Evolutionary conservation across 768 basidiomycete genomes (phyloP), one percentile per base, ranked within the genome.

Genomic region (Leccinum uliginosum): DNA sequence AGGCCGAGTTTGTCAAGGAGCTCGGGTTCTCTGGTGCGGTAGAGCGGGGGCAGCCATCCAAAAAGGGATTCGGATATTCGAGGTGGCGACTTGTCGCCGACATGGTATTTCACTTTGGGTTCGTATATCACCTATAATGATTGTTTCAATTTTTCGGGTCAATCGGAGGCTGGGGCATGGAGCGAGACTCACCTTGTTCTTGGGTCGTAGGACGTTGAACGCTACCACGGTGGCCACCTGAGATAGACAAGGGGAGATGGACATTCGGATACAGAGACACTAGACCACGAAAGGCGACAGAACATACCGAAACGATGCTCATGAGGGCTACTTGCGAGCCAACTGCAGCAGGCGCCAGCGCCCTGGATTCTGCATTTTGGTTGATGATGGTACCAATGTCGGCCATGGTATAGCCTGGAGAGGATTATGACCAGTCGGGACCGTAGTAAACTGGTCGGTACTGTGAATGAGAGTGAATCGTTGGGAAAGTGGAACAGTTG

Each of bases 41-140:
- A 66, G 40, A 98, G 82, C 1, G 94, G 94, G 8, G 87, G 85
- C 1, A 98, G 75, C 96, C 96, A 99, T 60, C 92, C 91, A 49
- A 93, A 82, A 47, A 96, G 70, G 2, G 88, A 86, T 70, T 89
- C 86, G 38, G 86, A 86, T 70, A 96, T 90, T 23, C 83, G 82
- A 7, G 91, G 91, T 29, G 90, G 91, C 26, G 80, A 75, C 69
- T 91, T 91, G 71, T 83, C 72, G 43, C 86, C 88, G 58, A 82
- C 78, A 66, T 91, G 90, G 68, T 93, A 95, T 72, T 95, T 95
- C 73, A 91, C 84, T 74, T 95, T 97, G 59, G 93, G 94, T 69
- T 93, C 91, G 67, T 96, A 96, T 57, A 94, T 84, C 59, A 91
- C 82, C 92, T 92, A 26, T 32, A 57, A 17, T 47, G 7, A 4